Conservation (phyloP, 352 stramenopile genomes). For the Thalassiosira livingstoniorum region DNA sequence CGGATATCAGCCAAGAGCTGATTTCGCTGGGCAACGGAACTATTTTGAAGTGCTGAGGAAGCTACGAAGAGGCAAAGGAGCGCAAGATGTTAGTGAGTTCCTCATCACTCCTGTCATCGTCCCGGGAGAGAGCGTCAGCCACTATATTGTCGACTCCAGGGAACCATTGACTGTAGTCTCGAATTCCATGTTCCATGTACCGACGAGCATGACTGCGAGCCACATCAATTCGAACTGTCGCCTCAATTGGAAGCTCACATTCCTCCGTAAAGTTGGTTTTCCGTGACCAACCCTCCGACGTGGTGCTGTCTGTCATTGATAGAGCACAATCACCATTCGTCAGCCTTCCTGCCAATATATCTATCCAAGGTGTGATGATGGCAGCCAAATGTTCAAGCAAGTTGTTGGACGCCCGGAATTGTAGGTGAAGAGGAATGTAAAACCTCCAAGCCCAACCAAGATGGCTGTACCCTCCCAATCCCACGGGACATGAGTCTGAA, state of each 20-base stretch:
- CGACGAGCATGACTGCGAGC: neutral
- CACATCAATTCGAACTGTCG: constrained; percentile 48
- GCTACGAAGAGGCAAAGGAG: constrained; percentile 13
- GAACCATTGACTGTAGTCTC: constrained; percentile 82
- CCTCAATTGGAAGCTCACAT: constrained; percentile 34
- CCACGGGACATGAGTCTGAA: constrained; percentile 12
- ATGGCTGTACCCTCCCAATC: constrained; percentile 22
- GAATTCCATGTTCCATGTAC: constrained; percentile 65
- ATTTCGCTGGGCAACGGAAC: constrained; percentile 33
- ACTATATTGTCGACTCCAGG: constrained; percentile 66
- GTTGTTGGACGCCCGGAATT: constrained; percentile 19
- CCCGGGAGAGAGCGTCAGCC: constrained; percentile 31
- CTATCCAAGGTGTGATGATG: constrained; percentile 22
- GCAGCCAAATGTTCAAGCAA: constrained; percentile 8
- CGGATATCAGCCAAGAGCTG: constrained; percentile 17
- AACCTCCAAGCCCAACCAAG: constrained; percentile 15
- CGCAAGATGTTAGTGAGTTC: constrained; percentile 34
- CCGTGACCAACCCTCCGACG: constrained; percentile 14
- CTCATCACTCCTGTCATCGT: constrained; percentile 12
- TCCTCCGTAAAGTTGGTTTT: constrained; percentile 20
- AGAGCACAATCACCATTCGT: neutral
- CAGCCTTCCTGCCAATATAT: constrained; percentile 2
- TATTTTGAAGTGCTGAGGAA: constrained; percentile 36
- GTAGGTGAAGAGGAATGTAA: neutral
- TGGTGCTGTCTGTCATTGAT: constrained; percentile 28